A percentile compares a stretch with the other conserved stretches of the same genome.
These are phyloP conservation scores for Casuarina equisetifolia DNA, from an alignment of 306 rosid species.

Conservation along the genomic window DNA sequence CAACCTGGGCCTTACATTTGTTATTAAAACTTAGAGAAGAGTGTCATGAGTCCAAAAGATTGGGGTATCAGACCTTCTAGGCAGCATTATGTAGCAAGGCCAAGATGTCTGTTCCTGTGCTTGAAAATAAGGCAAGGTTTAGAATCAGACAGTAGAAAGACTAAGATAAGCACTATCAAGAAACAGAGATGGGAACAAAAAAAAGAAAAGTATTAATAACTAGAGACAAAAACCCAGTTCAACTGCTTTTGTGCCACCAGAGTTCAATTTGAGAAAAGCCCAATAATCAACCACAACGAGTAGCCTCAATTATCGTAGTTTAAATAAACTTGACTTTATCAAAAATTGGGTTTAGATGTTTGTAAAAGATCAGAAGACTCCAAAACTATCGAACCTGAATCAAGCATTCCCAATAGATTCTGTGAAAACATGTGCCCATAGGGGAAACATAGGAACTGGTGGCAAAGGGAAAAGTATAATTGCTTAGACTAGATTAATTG, in stretches of 20 bases:
- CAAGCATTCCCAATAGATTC: background rate
- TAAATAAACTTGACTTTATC: conserved; percentile 5
- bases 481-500: background rate
- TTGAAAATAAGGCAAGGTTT: background rate
- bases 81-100: conserved; percentile 14
- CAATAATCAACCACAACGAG: background rate
- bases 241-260: background rate
- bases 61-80: conserved; percentile 24
- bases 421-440: background rate
- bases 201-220: background rate
- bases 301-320: background rate
- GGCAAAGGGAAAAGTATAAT: background rate
- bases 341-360: background rate
- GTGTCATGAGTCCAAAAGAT: conserved; percentile 22
- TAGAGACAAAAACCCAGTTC: background rate
- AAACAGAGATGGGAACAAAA: background rate
- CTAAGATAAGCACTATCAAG: background rate
- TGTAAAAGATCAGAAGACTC: background rate
- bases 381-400: background rate
- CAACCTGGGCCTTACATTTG: conserved; percentile 36
- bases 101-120: conserved; percentile 19
- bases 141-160: conserved; percentile 11
- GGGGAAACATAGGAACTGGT: background rate
- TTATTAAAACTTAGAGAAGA: conserved; percentile 34
- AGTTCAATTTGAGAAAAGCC: background rate